Evolutionary conservation across 306 rosid species (phyloP).

Genomic region (Phaseolus lunatus): DNA sequence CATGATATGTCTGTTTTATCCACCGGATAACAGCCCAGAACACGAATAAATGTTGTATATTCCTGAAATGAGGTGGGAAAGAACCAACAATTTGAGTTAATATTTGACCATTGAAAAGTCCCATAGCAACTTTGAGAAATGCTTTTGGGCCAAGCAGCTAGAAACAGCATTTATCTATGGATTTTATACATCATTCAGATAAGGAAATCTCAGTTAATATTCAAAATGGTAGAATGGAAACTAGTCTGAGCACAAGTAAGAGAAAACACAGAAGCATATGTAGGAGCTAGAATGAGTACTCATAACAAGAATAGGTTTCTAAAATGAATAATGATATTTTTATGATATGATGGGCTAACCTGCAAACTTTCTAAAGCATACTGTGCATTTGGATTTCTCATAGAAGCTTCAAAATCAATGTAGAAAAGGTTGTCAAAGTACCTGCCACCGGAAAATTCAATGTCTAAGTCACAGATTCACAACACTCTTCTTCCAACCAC

Average conservation of each 20-base stretch:
- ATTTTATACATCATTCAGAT: background rate
- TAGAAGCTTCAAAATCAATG: slow-evolving; percentile 83
- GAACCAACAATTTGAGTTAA: background rate
- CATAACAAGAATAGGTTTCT: background rate
- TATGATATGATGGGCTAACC: slow-evolving; percentile 49
- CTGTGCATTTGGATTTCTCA: slow-evolving; percentile 77
- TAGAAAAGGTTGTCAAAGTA: slow-evolving; percentile 73
- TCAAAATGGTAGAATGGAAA: slow-evolving; percentile 9
- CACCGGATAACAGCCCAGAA: slow-evolving; percentile 72
- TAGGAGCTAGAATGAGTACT: background rate
- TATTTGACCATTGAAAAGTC: background rate
- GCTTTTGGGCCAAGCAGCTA: background rate
- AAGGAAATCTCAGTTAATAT: background rate
- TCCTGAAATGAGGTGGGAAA: slow-evolving; percentile 53
- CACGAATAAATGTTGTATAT: slow-evolving; percentile 67
- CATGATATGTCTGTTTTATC: slow-evolving; percentile 17
- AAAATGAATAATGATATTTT: background rate
- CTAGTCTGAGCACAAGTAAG: background rate
- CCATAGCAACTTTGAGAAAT: slow-evolving; percentile 9
- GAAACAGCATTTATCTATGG: background rate
- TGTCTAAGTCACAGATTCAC: slow-evolving; percentile 21
- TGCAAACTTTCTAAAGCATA: slow-evolving; percentile 68
- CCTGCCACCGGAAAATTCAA: slow-evolving; percentile 54
- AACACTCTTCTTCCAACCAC: slow-evolving; percentile 9
- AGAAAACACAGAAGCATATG: background rate